Conservation (phyloP, 169 alveolate genomes). For the Cryptosporidium meleagridis region DNA sequence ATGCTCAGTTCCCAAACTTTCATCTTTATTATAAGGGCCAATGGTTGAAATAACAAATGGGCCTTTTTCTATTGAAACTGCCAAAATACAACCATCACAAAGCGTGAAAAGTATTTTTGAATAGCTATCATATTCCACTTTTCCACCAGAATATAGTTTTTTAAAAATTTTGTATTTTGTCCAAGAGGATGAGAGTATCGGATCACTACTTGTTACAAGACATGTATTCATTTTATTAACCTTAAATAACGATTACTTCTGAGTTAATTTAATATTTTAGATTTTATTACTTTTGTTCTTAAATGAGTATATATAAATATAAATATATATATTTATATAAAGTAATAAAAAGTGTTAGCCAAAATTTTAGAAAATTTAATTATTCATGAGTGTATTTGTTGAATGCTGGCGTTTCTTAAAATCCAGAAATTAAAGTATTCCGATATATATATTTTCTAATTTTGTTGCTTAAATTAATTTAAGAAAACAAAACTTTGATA, state of each 20-base stretch:
- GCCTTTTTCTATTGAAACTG: conserved; percentile 29
- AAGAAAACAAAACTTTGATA: too few relatives aligned
- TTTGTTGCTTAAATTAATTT: neutral
- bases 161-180: conserved; percentile 26
- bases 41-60: conserved; percentile 44
- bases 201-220: neutral
- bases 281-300: neutral
- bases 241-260: neutral
- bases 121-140: conserved; percentile 28
- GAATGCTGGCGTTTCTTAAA: neutral
- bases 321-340: neutral
- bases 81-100: conserved; percentile 70
- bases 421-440: neutral
- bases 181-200: conserved; percentile 62
- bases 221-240: neutral
- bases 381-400: neutral
- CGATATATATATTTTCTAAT: neutral
- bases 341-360: neutral
- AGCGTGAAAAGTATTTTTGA: conserved; percentile 5
- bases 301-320: neutral
- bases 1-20: conserved; percentile 34
- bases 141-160: conserved; percentile 60
- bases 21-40: conserved; percentile 57
- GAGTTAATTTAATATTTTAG: neutral
- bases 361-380: neutral